Percentiles rank a stretch among this genome's conserved stretches.
Conservation (phyloP, 441 rosid species). For the Daphne laureola region DNA sequence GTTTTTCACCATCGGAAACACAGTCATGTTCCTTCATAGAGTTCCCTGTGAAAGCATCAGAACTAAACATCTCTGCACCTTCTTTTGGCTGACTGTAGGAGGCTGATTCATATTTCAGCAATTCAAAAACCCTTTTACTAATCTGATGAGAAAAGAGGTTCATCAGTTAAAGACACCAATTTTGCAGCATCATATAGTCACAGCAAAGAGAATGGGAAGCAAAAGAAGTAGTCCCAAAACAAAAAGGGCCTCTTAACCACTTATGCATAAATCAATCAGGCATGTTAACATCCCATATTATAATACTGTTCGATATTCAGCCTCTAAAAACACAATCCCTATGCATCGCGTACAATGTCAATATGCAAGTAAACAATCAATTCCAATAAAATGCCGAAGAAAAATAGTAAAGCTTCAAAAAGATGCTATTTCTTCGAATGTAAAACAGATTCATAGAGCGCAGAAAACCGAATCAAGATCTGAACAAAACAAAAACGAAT, state of each 20-base stretch:
- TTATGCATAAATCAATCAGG: not conserved
- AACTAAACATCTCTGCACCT: slow-evolving; percentile 21
- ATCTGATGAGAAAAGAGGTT: slow-evolving; percentile 44
- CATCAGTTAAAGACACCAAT: slow-evolving; percentile 15
- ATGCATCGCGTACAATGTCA: too few relatives aligned
- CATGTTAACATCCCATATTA: too few relatives aligned
- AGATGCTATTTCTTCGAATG: too few relatives aligned
- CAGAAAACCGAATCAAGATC: too few relatives aligned
- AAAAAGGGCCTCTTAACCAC: not conserved
- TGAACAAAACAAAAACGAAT: too few relatives aligned
- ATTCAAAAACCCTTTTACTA: slow-evolving; percentile 72
- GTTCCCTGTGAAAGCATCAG: slow-evolving; percentile 26
- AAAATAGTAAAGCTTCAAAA: too few relatives aligned
- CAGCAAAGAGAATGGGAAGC: not conserved
- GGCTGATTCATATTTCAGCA: slow-evolving; percentile 51
- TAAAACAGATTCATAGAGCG: too few relatives aligned
- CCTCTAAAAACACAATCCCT: not conserved
- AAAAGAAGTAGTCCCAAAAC: not conserved
- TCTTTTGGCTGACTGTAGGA: slow-evolving; percentile 29
- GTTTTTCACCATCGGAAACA: slow-evolving; percentile 17
- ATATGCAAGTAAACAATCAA: too few relatives aligned
- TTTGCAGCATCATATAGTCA: slow-evolving; percentile 6
- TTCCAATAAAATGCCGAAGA: too few relatives aligned
- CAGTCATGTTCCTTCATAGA: slow-evolving; percentile 23
- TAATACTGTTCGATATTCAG: not conserved